Base-by-base conservation (phyloP, 768 basidiomycete species). In the Neoboletus brunneissimus region DNA sequence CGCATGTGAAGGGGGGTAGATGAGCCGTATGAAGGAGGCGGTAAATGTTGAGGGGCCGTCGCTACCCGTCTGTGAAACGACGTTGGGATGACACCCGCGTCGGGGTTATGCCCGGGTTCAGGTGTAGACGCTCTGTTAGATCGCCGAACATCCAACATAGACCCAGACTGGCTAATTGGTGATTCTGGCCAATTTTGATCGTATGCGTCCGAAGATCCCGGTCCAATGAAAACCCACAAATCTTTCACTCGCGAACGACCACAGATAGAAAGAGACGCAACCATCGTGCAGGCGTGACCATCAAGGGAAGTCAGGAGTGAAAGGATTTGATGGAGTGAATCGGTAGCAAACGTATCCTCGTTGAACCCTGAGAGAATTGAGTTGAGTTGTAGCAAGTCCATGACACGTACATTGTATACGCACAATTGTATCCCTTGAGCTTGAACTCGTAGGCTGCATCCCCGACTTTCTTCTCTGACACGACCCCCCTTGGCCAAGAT, bases 381-480 rank as follows among this genome's bases (percentile, higher is more conserved):
- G 60, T 41, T 60, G 59, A 55, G 45, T 66, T 54, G 58, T 57
- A 53, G 52, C 54, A 54, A 54, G 49, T 60, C 60, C 40, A 56
- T 31, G 53, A 52, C 56, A 59, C 45, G 49, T 37, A 34, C 46
- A 18, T 51, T 55, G 40, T 53, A 49, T 55, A 73, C 82, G 52
- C 67, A 89, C 89, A 89, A 75, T 81, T 85, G 67, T 91, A 91
- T 23, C 89, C 89, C 64, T 88, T 89, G 50, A 91, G 75, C 70
- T 88, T 90, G 73, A 91, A 91, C 68, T 91, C 89, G 66, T 82
- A 91, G 8, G 84, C 81, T 54, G 81, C 81, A 27, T 86, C 82
- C 5, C 81, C 86, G 2, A 89, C 77, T 63, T 87, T 90, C 76
- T 85, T 88, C 70, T 91, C 89, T 0, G 85, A 83, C 9, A 87